Evolutionary conservation across 2,329 filamentous ascomycete genomes (phyloP).

Genomic region (Balansia obtecta): DNA sequence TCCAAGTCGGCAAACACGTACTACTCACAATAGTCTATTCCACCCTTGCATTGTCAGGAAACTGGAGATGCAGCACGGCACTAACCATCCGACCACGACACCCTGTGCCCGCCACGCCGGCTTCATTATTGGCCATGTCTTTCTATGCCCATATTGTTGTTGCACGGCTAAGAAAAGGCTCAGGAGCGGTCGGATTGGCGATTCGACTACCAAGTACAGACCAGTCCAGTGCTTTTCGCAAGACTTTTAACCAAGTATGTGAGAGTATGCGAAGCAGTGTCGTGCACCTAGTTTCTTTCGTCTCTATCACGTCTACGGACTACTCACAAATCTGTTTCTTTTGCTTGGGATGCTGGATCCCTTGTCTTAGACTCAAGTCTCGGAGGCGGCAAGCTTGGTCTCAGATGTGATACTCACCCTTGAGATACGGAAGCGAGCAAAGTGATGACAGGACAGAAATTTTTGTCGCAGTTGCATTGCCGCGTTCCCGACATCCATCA

Average conservation of each 20-base stretch:
- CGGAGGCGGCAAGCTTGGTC: neutral
- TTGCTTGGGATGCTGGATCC: neutral
- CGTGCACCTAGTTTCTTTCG: neutral
- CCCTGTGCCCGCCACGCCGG: neutral
- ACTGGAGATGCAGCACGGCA: neutral
- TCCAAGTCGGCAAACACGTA: neutral
- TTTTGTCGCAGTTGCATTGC: conserved; percentile 1
- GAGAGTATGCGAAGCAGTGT: neutral
- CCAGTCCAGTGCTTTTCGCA: neutral
- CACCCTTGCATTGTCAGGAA: neutral
- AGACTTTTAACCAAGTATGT: neutral
- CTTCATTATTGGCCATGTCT: neutral
- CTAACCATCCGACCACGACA: neutral
- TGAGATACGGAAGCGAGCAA: neutral
- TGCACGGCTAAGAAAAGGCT: neutral
- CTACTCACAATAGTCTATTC: neutral
- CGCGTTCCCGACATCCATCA: neutral
- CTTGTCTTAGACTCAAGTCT: neutral
- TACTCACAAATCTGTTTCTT: neutral
- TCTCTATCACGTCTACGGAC: too few species aligned
- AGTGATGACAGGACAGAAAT: neutral
- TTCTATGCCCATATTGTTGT: neutral
- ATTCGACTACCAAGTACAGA: neutral
- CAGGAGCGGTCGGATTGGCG: neutral
- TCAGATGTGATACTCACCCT: neutral